These are phyloP conservation scores for Oryza nivara DNA, from an alignment of 176 grass and related monocot species.

Conservation along the genomic window DNA sequence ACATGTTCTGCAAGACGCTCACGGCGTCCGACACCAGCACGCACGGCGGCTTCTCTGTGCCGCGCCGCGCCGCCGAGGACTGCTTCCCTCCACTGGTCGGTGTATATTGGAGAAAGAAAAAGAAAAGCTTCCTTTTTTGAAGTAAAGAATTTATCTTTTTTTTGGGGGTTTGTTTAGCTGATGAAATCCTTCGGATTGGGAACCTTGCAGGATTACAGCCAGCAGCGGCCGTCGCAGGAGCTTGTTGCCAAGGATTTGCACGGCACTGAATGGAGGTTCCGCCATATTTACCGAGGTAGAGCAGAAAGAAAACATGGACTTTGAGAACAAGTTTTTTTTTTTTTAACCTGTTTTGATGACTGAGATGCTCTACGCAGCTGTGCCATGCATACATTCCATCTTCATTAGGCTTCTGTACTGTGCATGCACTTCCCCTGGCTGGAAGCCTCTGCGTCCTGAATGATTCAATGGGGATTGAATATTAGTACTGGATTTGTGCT, in stretches of 20 bases:
- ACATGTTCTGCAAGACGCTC: conserved; percentile 99
- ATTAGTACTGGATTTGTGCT: background rate
- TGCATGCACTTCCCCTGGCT: conserved; percentile 4
- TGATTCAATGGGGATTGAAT: background rate
- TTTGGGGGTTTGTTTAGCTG: background rate
- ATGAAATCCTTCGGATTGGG: conserved; percentile 31
- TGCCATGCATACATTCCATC: background rate
- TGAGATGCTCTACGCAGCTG: background rate
- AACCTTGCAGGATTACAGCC: conserved; percentile 74
- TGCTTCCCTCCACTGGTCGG: conserved; percentile 93
- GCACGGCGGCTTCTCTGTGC: conserved; percentile 97
- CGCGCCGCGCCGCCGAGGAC: conserved; percentile 94
- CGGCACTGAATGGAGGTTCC: conserved; percentile 89
- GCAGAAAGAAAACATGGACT: background rate
- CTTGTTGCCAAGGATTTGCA: conserved; percentile 98
- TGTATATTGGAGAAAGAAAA: conserved; percentile 1
- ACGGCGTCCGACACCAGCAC: conserved; percentile 97
- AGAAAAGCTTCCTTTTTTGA: background rate
- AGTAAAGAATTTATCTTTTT: background rate
- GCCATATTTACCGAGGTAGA: conserved; percentile 93
- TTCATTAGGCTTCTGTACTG: background rate
- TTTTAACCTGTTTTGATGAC: background rate
- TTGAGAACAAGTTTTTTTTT: background rate
- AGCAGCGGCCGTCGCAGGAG: conserved; percentile 95
- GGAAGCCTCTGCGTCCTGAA: conserved; percentile 6